Evolutionary conservation across 2,329 filamentous ascomycete genomes (phyloP), one percentile per base, ranked within the genome.

Genomic region (Parascedosporium putredinis): DNA sequence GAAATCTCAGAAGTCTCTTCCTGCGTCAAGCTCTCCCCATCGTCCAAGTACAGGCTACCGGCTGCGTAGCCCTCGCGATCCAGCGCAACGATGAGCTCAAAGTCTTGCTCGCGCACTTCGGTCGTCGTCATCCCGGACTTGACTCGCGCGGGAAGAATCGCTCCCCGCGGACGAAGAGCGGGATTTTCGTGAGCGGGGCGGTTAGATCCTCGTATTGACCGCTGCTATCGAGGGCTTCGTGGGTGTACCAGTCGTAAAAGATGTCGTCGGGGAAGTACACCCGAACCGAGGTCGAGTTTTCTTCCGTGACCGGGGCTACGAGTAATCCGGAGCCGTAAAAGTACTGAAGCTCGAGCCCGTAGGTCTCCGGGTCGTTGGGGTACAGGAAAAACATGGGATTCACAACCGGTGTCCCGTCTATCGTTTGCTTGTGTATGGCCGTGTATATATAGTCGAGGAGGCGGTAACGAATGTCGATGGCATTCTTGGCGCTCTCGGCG

Each of bases 371-470:
- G 49, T 75, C 72, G 7, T 60, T n/a, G 3, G 71, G 83, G 59
- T 87, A 88, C 16, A 78, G 58, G 65, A 81, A 88, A 66, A 84
- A 87, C 53, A 88, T 64, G 0, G 85, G 84, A 58, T 79, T 80
- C 51, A 87, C 68, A 55, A 81, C 67, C 0, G 85, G 83, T 1
- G 72, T 75, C 25, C 85, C 85, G 20, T 73, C 73, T 24, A 68
- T 56, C 27, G 70, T 74, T 62, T 86, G 77, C 51, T 69, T 66
- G 60, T 83, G 72, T 54, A 88, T 71, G 0, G 79, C 78, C 1
- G 84, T 88, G 68, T 89, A 88, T 52, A 86, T 73, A 64, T 88
- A 88, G 59, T 88, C 85, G 10, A 90, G 71, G 8, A 89, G 70
- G 44, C 75, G 73, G 65, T 88, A 89, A 22, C 85, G 74, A 40